phyloP scores from a whole-genome alignment of 2,329 filamentous ascomycete genomes.

The Hymenoscyphus repandus region DNA sequence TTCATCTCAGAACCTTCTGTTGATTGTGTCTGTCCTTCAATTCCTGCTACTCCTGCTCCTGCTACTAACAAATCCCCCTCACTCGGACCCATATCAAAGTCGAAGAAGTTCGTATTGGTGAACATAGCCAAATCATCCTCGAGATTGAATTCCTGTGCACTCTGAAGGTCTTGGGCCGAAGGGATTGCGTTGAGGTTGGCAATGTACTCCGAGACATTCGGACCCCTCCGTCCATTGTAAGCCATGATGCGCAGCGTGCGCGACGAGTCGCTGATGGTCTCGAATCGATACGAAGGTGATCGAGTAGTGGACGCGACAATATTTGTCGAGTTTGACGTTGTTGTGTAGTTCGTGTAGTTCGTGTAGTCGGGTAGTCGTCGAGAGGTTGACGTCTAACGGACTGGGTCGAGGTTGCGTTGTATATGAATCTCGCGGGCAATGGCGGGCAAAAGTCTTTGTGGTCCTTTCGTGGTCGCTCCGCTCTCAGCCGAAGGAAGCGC shows the following conservation, averaged over 20 bases:
- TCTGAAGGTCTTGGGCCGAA: constrained; percentile 55
- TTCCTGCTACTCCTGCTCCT: too few species aligned
- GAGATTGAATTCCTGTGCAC: constrained; percentile 51
- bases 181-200: constrained; percentile 74
- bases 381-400: too few species aligned
- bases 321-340: too few species aligned
- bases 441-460: not conserved
- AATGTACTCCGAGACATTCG: constrained; percentile 87
- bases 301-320: too few species aligned
- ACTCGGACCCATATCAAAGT: constrained; percentile 61
- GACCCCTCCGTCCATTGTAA: constrained; percentile 70
- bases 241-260: constrained; percentile 39
- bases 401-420: too few species aligned
- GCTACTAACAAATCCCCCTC: constrained; percentile 48
- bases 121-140: constrained; percentile 73
- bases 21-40: constrained; percentile 15
- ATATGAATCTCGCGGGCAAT: not conserved
- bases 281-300: too few species aligned
- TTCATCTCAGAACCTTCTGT: constrained; percentile 36
- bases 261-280: not conserved
- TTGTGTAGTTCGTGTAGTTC: too few species aligned
- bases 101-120: constrained; percentile 77
- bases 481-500: not conserved
- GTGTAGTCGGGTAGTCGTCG: not conserved
- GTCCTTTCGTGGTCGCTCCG: not conserved